Base-by-base conservation (phyloP, 1,284 basidiomycete genomes). In the Mycosarcoma mackinlayi region DNA sequence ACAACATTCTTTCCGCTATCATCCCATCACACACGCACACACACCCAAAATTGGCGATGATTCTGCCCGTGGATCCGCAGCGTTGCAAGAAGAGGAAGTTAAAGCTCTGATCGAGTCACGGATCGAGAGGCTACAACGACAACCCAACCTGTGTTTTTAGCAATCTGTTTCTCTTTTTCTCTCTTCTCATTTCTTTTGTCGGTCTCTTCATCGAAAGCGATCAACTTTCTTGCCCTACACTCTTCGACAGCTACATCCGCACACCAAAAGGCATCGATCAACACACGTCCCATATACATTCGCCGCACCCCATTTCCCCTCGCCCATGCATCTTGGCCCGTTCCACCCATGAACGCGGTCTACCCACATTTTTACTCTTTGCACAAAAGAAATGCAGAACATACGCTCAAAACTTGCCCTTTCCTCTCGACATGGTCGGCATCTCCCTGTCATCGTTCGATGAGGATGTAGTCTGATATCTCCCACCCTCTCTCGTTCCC, bases 301-400 rank as follows among this genome's bases (percentile, higher is more conserved):
- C 50, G 33, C 44, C 54, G 25, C 30, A 28, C 34, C 18, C 28
- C 30, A 16, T 40, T 27, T 13, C 39, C 23, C 39, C 11, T 18
- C 13, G 8, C 42, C 37, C 37, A 44, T 67, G 53, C 64, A 67
- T 57, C 30, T 34, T 19, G 37, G 37, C 16, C 42, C 55, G 45
- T 40, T 54, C 40, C 50, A 50, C 45, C 38, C 50, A 52, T 44
- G 39, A 47, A 38, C 48, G 61, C 18, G 39, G 44, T 41, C 35
- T 48, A 56, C 44, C 59, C 46, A 50, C 39, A 40, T 28, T 31
- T 18, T 16, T 18, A 50, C 40, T 54, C 46, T 52, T 57, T 59
- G 51, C 51, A 54, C 56, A 65, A 63, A 63, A 69, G 66, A 59
- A 63, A 63, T 69, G 66, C 59, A 69, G 55, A 69, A 62, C 51